These are phyloP conservation scores for Geosmithia morbida DNA, from an alignment of 2,329 filamentous ascomycete species.

Conservation along the genomic window DNA sequence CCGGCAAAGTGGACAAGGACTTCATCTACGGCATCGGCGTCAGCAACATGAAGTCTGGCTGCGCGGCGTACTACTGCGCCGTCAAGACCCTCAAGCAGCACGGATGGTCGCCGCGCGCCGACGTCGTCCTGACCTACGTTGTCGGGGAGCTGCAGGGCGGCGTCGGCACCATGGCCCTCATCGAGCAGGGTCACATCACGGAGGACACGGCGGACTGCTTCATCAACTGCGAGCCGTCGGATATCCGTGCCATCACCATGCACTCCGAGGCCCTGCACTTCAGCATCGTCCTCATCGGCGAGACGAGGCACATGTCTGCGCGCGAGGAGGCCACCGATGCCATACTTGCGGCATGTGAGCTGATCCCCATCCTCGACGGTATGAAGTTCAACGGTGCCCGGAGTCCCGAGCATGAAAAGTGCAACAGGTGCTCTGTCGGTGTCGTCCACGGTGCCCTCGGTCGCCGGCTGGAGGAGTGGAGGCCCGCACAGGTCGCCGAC, in stretches of 20 bases:
- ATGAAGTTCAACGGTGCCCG: slow-evolving; percentile 9
- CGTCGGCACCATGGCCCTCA: slow-evolving; percentile 10
- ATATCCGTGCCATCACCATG: slow-evolving; percentile 11
- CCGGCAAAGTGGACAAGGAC: slow-evolving; percentile 11
- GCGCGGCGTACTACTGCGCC: slow-evolving; percentile 12
- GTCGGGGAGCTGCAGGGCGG: slow-evolving; percentile 13
- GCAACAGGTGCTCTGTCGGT: slow-evolving; percentile 11
- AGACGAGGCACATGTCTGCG: slow-evolving; percentile 12
- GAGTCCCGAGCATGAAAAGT: slow-evolving; percentile 8
- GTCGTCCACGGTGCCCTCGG: slow-evolving; percentile 11
- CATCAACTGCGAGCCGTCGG: slow-evolving; percentile 13
- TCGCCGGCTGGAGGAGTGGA: slow-evolving; percentile 10
- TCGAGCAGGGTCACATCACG: slow-evolving; percentile 8
- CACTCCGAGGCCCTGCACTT: slow-evolving; percentile 11
- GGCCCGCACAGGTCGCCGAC: slow-evolving; percentile 10
- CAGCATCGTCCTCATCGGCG: slow-evolving; percentile 8
- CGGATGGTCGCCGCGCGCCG: slow-evolving; percentile 9
- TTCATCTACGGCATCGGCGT: slow-evolving; percentile 6
- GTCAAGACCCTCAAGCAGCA: slow-evolving; percentile 8
- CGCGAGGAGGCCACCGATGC: slow-evolving; percentile 11
- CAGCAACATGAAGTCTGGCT: slow-evolving; percentile 5
- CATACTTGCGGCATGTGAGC: slow-evolving; percentile 10
- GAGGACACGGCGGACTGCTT: slow-evolving; percentile 7
- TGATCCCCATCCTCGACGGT: slow-evolving; percentile 8
- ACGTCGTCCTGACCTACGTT: slow-evolving; percentile 11